Conservation (phyloP, 2,329 filamentous ascomycete genomes). For the Diaporthe sp. region DNA sequence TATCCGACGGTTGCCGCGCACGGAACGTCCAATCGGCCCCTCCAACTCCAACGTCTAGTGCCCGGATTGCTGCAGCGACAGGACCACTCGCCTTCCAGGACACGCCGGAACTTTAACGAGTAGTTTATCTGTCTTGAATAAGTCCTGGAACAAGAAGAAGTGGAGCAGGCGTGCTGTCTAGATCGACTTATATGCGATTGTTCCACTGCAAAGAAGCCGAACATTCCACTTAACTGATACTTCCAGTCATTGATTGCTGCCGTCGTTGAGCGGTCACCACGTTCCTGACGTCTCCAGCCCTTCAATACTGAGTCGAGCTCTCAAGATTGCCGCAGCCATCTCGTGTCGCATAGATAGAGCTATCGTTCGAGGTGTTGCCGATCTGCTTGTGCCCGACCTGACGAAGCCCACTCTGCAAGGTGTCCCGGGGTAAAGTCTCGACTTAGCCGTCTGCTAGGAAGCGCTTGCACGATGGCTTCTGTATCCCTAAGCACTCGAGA, state of each 20-base stretch:
- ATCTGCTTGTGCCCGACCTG: not conserved
- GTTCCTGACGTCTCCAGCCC: not conserved
- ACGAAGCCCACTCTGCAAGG: not conserved
- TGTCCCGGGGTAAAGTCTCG: not conserved
- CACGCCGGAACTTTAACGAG: conserved; percentile 7
- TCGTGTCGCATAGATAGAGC: not conserved
- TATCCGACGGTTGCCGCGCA: conserved; percentile 33
- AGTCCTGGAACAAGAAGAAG: conserved; percentile 2
- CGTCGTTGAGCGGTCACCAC: not conserved
- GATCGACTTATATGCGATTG: not conserved
- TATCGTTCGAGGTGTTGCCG: conserved; percentile 7
- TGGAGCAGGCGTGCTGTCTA: not conserved
- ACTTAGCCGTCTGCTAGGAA: not conserved
- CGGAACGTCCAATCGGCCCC: conserved; percentile 9
- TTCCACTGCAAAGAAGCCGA: not conserved
- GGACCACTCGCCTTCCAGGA: not conserved
- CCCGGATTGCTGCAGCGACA: conserved; percentile 1
- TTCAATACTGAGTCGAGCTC: conserved; percentile 4
- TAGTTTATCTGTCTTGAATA: conserved; percentile 1
- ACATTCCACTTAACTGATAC: conserved; percentile 11
- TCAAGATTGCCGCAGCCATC: not conserved
- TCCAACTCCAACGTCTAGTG: not conserved
- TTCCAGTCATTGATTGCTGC: conserved; percentile 17
- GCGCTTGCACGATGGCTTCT: conserved; percentile 55
- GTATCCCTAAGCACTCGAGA: conserved; percentile 66